phyloP scores from a whole-genome alignment of 805 yeast species.

The Tetrapisispora iriomotensis region DNA sequence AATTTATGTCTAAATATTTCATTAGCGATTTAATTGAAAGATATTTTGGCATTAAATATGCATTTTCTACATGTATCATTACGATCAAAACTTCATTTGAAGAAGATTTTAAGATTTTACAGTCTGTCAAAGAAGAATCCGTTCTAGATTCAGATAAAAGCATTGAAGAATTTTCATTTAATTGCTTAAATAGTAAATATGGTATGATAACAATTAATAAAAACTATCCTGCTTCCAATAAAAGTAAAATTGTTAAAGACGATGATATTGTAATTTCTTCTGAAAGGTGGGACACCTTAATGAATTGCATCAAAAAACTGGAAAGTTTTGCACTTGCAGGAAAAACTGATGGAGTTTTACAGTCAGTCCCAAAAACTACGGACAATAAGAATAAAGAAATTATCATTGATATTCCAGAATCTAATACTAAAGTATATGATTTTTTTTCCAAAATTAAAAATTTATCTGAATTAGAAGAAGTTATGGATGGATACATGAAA shows the following conservation, averaged over 20 bases:
- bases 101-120: not conserved
- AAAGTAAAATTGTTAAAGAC: not conserved
- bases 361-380: too few species aligned
- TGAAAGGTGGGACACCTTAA: not conserved
- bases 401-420: constrained; percentile 15
- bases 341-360: not conserved
- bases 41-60: constrained; percentile 1
- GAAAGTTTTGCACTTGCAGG: not conserved
- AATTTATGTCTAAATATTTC: constrained; percentile 1
- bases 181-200: not conserved
- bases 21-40: not conserved
- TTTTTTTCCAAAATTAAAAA: constrained; percentile 17
- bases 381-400: constrained; percentile 7
- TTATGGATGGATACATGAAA: constrained; percentile 13
- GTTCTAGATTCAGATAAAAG: not conserved
- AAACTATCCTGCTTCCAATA: not conserved
- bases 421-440: constrained; percentile 14
- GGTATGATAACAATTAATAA: not conserved
- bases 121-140: not conserved
- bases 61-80: not conserved
- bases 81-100: not conserved
- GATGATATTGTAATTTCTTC: not conserved
- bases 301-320: not conserved
- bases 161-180: constrained; percentile 2
- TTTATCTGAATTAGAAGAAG: constrained; percentile 10